Base-by-base conservation (phyloP, 2,329 filamentous ascomycete species). In the Colletotrichum navitas region DNA sequence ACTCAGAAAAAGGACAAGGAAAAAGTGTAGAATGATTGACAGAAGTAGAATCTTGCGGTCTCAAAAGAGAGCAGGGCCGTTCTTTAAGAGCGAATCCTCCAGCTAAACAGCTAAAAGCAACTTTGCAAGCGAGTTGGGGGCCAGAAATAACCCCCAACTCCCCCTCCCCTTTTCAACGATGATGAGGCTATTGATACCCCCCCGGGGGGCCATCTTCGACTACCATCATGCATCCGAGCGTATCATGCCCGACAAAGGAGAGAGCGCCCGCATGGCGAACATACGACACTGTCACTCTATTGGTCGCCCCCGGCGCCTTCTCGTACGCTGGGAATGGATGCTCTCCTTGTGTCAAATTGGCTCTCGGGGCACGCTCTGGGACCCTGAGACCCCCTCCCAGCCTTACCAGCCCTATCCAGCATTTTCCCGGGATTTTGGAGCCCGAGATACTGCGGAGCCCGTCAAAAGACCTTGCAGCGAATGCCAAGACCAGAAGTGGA, bases 91-190 rank as follows among this genome's bases (percentile, higher is more conserved):
- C 10, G 39, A 36, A 45, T 18, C 10, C 32, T 32, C n/a, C 26
- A 58, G 24, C 39, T 26, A 59, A 65, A 43, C 26, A 58, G 24
- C 39, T 26, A 59, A 65, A 43, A 58, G 26, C 21, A 12, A n/a
- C 36, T 45, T 26, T 36, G 47, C 21, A 60, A 47, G 26, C 5
- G 34, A 49, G 24, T 66, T 70, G 62, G 67, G 67, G 67, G 62
- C 67, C 62, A n/a, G 21, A 55, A 54, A 60, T 34, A 45, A 54
- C 62, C 67, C 63, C 67, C 43, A 66, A 51, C 45, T 29, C 26
- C 26, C 34, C 29, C 18, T 11, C 43, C 8, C 43, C 43, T 18
- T 21, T 43, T 5, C 18, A 14, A 41, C 8, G 41, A 21, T 24
- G 54, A 24, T 54, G 29, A 58, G n/a, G 52, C 32, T n/a, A 41